Evolutionary conservation across 1,284 basidiomycete species (phyloP), one percentile per base, ranked within the genome.

Genomic region (Moniliophthora roreri): DNA sequence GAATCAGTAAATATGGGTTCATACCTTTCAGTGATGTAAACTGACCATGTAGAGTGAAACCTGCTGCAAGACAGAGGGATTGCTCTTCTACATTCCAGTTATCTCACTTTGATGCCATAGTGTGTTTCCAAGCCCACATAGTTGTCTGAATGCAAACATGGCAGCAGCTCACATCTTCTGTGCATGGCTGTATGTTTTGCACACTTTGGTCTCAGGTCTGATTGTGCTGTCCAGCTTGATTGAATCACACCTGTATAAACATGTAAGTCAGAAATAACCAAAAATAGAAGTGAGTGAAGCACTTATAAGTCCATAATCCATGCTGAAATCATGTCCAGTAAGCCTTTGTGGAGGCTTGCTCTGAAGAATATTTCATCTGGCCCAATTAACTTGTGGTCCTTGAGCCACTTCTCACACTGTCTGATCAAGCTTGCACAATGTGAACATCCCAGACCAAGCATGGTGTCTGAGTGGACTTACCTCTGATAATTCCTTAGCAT

Each of bases 111-210:
- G 51, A 34, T 67, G 63, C 69, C 70, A 73, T 8, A 61, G 56
- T 13, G 59, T 23, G 6, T 51, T 59, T 6, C 70, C 65, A 18
- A 68, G 59, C 1, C 65, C 58, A 47, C 63, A 54, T 20, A 67
- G 18, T 7, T 56, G 60, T 1, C 68, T 66, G 54, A 70, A 72
- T 0, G 50, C 59, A 56, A 69, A 68, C 2, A 66, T 70, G 50
- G 64, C 62, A 1, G 65, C 56, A 7, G 70, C 69, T 2, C 66
- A 60, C 63, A 73, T 68, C 53, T 71, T 73, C 57, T 70, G 67
- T 0, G 66, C 69, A 63, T 71, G 64, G 2, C 59, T 51, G 36
- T 66, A 71, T 0, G 63, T 60, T n/a, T 47, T 55, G 1, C 58
- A 52, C n/a, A n/a, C n/a, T n/a, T n/a, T n/a, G 1, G 26, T 21